phyloP scores from a whole-genome alignment of 2,329 filamentous ascomycete species.

The Orbilia quercus region DNA sequence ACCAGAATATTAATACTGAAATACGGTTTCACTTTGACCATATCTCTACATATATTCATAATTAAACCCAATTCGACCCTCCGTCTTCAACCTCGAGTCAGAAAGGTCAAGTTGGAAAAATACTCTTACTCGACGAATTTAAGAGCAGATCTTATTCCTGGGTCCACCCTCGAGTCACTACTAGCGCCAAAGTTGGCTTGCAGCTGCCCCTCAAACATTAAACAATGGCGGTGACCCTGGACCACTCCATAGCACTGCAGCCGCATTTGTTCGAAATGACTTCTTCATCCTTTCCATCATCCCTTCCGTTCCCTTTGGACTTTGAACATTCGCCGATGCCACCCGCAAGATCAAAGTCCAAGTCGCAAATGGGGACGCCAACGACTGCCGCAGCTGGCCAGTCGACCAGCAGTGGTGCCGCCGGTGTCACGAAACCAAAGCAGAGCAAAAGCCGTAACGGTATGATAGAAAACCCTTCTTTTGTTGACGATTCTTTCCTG shows the following conservation, averaged over 20 bases:
- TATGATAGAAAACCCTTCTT: conserved; percentile 62
- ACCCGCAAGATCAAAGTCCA: conserved; percentile 48
- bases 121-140: no score
- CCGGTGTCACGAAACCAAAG: conserved; percentile 70
- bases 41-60: no score
- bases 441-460: conserved; percentile 81
- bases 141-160: no score
- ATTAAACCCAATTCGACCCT: no score
- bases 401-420: conserved; percentile 26
- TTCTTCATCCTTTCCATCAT: conserved; percentile 48
- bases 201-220: conserved; percentile 22
- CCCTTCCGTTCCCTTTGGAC: conserved; percentile 37
- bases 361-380: conserved; percentile 32
- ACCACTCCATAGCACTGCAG: conserved; percentile 44
- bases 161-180: neutral
- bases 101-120: no score
- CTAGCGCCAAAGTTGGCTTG: conserved; percentile 38
- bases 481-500: conserved; percentile 11
- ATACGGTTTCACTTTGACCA: no score
- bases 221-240: conserved; percentile 52
- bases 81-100: no score
- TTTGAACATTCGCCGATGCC: conserved; percentile 47
- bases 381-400: conserved; percentile 30
- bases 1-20: no score
- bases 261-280: conserved; percentile 54